These are phyloP conservation scores for Penicillium herquei DNA, from an alignment of 495 filamentous ascomycete genomes.

Conservation along the genomic window DNA sequence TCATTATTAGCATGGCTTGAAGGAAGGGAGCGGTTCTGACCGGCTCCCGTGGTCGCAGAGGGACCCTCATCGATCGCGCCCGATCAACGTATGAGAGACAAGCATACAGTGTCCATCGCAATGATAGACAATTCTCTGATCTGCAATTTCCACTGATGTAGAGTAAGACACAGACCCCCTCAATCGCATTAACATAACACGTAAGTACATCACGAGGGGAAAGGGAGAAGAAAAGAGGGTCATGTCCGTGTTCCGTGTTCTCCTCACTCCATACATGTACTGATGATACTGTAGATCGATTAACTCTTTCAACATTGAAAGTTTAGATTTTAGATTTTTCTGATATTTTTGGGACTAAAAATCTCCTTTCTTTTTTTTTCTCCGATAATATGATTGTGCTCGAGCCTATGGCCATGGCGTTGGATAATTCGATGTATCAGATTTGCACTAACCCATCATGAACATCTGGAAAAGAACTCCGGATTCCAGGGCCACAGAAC, in stretches of 20 bases:
- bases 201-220: neutral
- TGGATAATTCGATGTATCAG: constrained; percentile 17
- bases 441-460: neutral
- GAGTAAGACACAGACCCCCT: neutral
- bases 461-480: constrained; percentile 13
- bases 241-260: neutral
- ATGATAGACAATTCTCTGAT: neutral
- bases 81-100: constrained; percentile 13
- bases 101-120: neutral
- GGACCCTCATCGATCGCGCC: constrained; percentile 3
- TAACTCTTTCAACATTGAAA: no score
- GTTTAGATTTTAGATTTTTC: no score
- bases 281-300: neutral
- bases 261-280: neutral
- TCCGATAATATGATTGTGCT: constrained; percentile 4
- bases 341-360: no score
- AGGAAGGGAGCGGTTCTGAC: neutral
- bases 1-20: neutral
- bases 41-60: constrained; percentile 6
- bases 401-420: neutral
- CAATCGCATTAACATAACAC: neutral
- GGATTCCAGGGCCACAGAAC: constrained; percentile 4
- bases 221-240: neutral
- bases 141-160: neutral
- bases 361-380: neutral